Evolutionary conservation across 345 rosid species (phyloP), one percentile per base, ranked within the genome.

Genomic region (Nephelium lappaceum): DNA sequence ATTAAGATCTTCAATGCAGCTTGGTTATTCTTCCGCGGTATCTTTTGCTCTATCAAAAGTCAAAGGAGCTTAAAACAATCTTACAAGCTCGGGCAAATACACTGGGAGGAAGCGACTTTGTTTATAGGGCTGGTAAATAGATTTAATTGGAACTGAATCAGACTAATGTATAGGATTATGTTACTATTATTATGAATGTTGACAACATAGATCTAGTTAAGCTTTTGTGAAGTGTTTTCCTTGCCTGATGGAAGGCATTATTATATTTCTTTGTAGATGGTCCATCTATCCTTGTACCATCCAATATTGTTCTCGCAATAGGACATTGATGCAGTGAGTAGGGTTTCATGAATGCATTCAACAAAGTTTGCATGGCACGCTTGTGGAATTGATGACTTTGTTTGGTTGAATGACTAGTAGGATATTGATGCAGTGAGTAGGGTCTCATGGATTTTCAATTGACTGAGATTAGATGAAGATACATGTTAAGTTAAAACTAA

Each of bases 371-470:
- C 67, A 77, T 72, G 49, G 51, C 57, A 36, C 65, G 80, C 78
- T 68, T 27, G 76, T 62, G 43, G 66, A 66, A 73, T 71, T 79
- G 82, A 58, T 72, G 60, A 66, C 64, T 75, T 72, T 76, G 77
- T 73, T 31, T 62, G 72, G 72, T 69, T 78, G 78, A 77, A 69
- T 62, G 74, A 69, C 76, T 49, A 42, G 42, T 68, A 24, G 66
- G 72, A 67, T 47, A 77, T 69, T 69, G 72, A 74, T 73, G 76
- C 69, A 67, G 25, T 70, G 51, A 63, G n/a, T 68, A 60, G 75
- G 74, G 27, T 77, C 69, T 69, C 80, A 72, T 81, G 84, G 73
- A 76, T 77, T 72, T 69, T 51, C 71, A 61, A 49, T 72, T 67
- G 72, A 64, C 51, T 73, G 78, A 66, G 63, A 76, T 81, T 69